A percentile compares a stretch with the other conserved stretches of the same genome.
Conservation (phyloP, 2,329 filamentous ascomycete species). For the Bimuria novae-zelandiae region DNA sequence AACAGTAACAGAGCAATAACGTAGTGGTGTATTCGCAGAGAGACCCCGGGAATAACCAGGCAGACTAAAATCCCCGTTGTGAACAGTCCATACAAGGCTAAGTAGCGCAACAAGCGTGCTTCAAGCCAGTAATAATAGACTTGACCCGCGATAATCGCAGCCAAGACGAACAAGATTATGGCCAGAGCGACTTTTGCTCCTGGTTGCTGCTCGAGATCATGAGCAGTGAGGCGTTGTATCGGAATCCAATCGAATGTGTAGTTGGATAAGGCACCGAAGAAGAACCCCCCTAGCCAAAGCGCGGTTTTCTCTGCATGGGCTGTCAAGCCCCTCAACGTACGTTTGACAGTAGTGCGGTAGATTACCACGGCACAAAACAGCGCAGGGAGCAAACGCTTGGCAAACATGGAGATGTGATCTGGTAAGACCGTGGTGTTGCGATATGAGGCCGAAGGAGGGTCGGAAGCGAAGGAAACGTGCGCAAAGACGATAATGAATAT, state of each 20-base stretch:
- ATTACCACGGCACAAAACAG: slow-evolving; percentile 84
- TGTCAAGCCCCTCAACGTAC: slow-evolving; percentile 71
- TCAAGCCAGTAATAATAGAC: slow-evolving; percentile 87
- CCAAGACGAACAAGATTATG: slow-evolving; percentile 72
- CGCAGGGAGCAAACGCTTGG: slow-evolving; percentile 83
- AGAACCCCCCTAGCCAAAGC: slow-evolving; percentile 85
- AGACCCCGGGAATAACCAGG: slow-evolving; percentile 73
- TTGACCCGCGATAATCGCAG: slow-evolving; percentile 71
- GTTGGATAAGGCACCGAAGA: slow-evolving; percentile 89
- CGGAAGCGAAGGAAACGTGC: slow-evolving; percentile 85
- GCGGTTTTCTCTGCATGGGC: slow-evolving; percentile 88
- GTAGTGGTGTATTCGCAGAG: slow-evolving; percentile 82
- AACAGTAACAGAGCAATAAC: slow-evolving; percentile 41
- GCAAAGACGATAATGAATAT: slow-evolving; percentile 82
- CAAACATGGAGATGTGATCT: slow-evolving; percentile 57
- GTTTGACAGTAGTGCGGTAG: slow-evolving; percentile 78
- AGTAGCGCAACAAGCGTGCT: slow-evolving; percentile 75
- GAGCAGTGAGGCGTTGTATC: slow-evolving; percentile 82
- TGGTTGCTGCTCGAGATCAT: slow-evolving; percentile 86
- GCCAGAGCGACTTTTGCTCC: slow-evolving; percentile 82
- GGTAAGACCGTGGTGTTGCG: slow-evolving; percentile 54
- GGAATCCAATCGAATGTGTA: slow-evolving; percentile 94
- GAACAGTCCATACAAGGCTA: slow-evolving; percentile 76
- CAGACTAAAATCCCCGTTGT: slow-evolving; percentile 68
- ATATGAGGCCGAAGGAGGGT: slow-evolving; percentile 71